Conservation (phyloP, 2,329 filamentous ascomycete genomes). For the Chrysoporthe cubensis region DNA sequence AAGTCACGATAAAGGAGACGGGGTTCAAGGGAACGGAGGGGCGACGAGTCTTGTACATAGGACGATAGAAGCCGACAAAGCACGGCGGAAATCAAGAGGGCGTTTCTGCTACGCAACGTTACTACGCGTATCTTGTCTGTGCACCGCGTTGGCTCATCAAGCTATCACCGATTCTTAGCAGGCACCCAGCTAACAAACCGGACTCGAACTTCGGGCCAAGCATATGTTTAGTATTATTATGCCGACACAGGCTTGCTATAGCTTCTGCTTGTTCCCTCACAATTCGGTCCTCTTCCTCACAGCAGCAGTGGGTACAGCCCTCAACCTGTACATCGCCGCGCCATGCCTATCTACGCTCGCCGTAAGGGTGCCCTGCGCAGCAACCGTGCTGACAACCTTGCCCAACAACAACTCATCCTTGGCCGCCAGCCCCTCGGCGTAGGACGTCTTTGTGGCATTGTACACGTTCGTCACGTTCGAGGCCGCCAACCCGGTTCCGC, state of each 20-base stretch:
- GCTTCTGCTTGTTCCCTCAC: constrained; percentile 29
- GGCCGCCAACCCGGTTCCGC: constrained; percentile 34
- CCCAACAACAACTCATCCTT: constrained; percentile 51
- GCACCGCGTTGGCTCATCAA: neutral
- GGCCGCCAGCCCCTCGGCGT: constrained; percentile 48
- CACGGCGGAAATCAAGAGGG: neutral
- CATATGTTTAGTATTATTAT: neutral
- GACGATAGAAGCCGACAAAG: constrained; percentile 11
- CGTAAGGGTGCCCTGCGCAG: constrained; percentile 45
- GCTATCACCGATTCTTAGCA: neutral
- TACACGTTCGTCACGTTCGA: constrained; percentile 36
- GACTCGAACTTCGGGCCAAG: neutral
- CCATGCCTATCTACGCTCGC: constrained; percentile 52
- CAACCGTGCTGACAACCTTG: constrained; percentile 46
- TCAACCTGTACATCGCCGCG: constrained; percentile 53
- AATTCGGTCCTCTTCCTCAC: constrained; percentile 48
- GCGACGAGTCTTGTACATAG: constrained; percentile 29
- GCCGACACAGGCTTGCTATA: neutral
- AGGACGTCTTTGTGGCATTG: constrained; percentile 53
- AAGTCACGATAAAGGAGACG: constrained; percentile 21
- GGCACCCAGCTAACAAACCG: neutral
- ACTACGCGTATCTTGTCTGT: neutral
- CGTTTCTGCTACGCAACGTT: neutral
- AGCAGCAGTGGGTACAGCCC: constrained; percentile 35
- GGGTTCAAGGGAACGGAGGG: neutral